Evolutionary conservation across 805 yeast species (phyloP).

Genomic region (Candida easanensis): DNA sequence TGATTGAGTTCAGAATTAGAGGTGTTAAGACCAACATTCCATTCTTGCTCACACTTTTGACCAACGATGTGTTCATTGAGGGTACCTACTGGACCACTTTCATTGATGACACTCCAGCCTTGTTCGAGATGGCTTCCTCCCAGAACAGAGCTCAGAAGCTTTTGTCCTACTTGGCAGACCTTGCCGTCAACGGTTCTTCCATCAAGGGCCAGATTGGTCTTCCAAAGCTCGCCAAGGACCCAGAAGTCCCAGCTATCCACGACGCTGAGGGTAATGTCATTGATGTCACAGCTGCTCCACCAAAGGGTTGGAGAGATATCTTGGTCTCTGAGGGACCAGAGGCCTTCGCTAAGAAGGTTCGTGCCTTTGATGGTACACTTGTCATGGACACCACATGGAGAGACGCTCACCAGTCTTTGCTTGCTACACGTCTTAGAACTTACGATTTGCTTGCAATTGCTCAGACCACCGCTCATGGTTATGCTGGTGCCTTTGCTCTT

Average conservation of each 20-base stretch:
- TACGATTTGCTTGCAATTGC: constrained; percentile 90
- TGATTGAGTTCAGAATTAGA: constrained; percentile 96
- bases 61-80: constrained; percentile 79
- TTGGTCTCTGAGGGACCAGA: constrained; percentile 84
- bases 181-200: constrained; percentile 94
- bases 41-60: constrained; percentile 84
- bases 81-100: constrained; percentile 98
- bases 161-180: constrained; percentile 85
- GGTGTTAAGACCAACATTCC: constrained; percentile 99
- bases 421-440: constrained; percentile 97
- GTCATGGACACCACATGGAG: constrained; percentile 99
- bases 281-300: constrained; percentile 52
- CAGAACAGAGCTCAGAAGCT: constrained; percentile 97
- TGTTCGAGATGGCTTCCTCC: constrained; percentile 91
- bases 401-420: constrained; percentile 97
- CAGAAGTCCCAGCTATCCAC: constrained; percentile 70
- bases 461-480: constrained; percentile 87
- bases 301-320: constrained; percentile 90
- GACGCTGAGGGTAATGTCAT: constrained; percentile 59
- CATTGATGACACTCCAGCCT: constrained; percentile 95
- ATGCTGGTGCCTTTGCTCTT: constrained; percentile 86
- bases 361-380: constrained; percentile 80
- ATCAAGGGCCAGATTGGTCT: constrained; percentile 93
- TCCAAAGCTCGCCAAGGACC: constrained; percentile 78
- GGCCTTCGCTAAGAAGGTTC: constrained; percentile 83